phyloP scores from a whole-genome alignment of 1,139 yeast genomes.

The Zygosaccharomyces pseudobailii region DNA sequence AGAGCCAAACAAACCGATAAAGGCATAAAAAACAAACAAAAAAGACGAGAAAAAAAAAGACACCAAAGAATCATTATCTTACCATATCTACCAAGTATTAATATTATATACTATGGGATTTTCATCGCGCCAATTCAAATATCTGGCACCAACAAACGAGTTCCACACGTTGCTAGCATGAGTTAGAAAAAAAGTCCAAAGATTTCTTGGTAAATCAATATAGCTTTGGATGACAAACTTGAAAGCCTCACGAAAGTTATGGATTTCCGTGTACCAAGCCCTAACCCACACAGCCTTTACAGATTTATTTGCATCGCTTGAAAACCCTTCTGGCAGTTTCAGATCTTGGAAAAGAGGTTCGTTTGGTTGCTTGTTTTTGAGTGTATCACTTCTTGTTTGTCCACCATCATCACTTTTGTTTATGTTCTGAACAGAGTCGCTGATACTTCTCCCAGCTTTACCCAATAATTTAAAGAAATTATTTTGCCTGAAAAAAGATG shows the following conservation, averaged over 20 bases:
- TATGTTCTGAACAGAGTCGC: constrained; percentile 14
- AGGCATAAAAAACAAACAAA: too few species aligned
- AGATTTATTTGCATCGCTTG: constrained; percentile 6
- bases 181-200: constrained; percentile 48
- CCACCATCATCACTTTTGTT: constrained; percentile 4
- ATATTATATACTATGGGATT: constrained; percentile 22
- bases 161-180: constrained; percentile 65
- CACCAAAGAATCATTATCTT: neutral
- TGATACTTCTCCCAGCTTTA: constrained; percentile 22
- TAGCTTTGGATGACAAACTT: constrained; percentile 65
- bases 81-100: constrained; percentile 16
- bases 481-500: constrained; percentile 27
- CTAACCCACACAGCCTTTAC: constrained; percentile 26
- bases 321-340: constrained; percentile 23
- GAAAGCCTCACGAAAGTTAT: constrained; percentile 58
- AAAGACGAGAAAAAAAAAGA: constrained; percentile 10
- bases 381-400: neutral
- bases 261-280: constrained; percentile 51
- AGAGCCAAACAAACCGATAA: neutral
- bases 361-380: neutral
- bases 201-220: constrained; percentile 58
- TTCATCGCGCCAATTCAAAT: constrained; percentile 32
- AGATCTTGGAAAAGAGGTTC: constrained; percentile 23
- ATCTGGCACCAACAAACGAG: constrained; percentile 54
- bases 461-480: constrained; percentile 30